Conservation (phyloP, 1,284 basidiomycete species). For the Chalciporus sp. region DNA sequence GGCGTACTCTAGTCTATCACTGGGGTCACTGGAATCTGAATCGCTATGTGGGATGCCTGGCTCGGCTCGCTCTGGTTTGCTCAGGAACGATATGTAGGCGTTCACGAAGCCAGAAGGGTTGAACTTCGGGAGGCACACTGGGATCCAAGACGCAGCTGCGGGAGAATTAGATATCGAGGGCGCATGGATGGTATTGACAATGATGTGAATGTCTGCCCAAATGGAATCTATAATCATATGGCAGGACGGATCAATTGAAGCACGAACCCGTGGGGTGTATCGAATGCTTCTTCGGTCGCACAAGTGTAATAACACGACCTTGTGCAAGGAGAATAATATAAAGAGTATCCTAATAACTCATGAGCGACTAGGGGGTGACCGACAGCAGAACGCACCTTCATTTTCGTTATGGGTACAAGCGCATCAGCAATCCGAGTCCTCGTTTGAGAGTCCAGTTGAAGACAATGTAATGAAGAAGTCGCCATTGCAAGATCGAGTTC, state of each 20-base stretch:
- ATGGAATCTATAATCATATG: conserved; percentile 2
- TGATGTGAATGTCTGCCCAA: conserved; percentile 76
- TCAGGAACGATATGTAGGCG: conserved; percentile 83
- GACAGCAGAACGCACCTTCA: conserved; percentile 57
- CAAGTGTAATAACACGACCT: conserved; percentile 83
- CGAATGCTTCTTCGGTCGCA: conserved; percentile 90
- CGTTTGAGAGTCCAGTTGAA: conserved; percentile 70
- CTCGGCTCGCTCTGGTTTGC: conserved; percentile 30
- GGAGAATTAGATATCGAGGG: conserved; percentile 70
- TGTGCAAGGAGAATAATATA: conserved; percentile 87
- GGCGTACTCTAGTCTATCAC: conserved; percentile 3
- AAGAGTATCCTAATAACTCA: conserved; percentile 70
- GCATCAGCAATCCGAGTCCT: conserved; percentile 76
- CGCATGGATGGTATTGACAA: conserved; percentile 79
- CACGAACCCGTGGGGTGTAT: conserved; percentile 87
- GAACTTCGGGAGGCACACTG: conserved; percentile 95
- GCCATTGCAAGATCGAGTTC: conserved; percentile 83
- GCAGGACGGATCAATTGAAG: neutral
- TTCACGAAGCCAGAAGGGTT: conserved; percentile 91
- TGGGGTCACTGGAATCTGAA: neutral
- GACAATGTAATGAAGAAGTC: conserved; percentile 79
- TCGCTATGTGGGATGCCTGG: conserved; percentile 30
- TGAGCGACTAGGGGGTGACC: conserved; percentile 11
- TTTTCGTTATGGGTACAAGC: conserved; percentile 76
- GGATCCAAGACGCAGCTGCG: conserved; percentile 89